Percentiles rank a stretch among this genome's conserved stretches.
Conservation (phyloP, 169 alveolate genomes). For the Plasmodium berghei region DNA sequence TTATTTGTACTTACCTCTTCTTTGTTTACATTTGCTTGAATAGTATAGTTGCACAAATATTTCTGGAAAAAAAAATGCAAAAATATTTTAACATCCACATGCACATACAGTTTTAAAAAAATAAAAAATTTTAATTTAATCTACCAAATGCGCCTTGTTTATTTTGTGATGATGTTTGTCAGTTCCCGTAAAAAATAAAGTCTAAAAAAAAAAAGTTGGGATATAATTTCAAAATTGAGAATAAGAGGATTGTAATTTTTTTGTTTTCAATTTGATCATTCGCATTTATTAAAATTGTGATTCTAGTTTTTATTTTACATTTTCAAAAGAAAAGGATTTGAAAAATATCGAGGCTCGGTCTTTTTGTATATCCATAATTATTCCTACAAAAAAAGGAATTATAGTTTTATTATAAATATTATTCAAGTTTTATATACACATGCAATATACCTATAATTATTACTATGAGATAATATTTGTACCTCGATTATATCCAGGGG, state of each 20-base stretch:
- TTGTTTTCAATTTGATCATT: not conserved
- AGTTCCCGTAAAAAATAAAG: constrained; percentile 17
- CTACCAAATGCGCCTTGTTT: constrained; percentile 37
- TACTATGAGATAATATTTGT: not conserved
- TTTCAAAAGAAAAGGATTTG: constrained; percentile 71
- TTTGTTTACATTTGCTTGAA: constrained; percentile 11
- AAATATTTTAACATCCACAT: constrained; percentile 3
- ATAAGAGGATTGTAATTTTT: not conserved
- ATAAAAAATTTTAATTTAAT: no score
- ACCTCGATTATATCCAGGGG: constrained; percentile 73
- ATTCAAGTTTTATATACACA: not conserved
- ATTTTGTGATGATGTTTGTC: constrained; percentile 55
- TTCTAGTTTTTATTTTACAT: constrained; percentile 3
- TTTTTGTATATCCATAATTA: constrained; percentile 68
- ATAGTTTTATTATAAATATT: not conserved
- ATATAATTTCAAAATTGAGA: not conserved
- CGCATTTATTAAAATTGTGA: no score
- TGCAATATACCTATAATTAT: not conserved
- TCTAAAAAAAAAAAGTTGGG: not conserved
- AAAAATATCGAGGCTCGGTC: constrained; percentile 56
- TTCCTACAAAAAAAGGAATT: constrained; percentile 20
- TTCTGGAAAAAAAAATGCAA: constrained; percentile 6
- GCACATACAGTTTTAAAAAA: not conserved
- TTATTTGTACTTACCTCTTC: constrained; percentile 37
- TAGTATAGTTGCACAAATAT: constrained; percentile 35